phyloP scores from a whole-genome alignment of 2,329 filamentous ascomycete species.

The Whalleya microplaca region DNA sequence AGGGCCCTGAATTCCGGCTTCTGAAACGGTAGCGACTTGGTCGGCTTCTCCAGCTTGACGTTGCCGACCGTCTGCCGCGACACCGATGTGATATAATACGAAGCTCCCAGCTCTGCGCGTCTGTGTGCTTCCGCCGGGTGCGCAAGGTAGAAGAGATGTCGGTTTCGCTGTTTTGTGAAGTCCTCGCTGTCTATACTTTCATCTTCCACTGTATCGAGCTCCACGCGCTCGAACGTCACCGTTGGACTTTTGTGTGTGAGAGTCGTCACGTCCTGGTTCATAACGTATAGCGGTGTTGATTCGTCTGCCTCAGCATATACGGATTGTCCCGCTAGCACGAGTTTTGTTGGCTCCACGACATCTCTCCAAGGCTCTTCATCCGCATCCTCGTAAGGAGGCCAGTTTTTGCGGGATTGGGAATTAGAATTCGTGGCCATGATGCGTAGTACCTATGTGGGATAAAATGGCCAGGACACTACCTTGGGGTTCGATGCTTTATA shows the following conservation, averaged over 20 bases:
- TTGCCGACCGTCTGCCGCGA: slow-evolving; percentile 10
- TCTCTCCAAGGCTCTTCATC: background rate
- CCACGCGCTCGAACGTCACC: slow-evolving; percentile 8
- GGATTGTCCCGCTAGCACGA: background rate
- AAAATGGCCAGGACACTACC: background rate
- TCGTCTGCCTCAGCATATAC: slow-evolving; percentile 1
- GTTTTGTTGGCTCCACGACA: background rate
- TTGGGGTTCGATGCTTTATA: too few species aligned
- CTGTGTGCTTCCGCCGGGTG: slow-evolving; percentile 6
- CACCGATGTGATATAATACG: slow-evolving; percentile 19
- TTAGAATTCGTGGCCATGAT: background rate
- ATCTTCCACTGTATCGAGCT: background rate
- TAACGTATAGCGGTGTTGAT: slow-evolving; percentile 8
- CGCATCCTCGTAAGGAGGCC: background rate
- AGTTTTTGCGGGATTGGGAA: background rate
- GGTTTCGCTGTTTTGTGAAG: background rate
- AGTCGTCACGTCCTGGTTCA: slow-evolving; percentile 13
- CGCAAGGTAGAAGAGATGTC: slow-evolving; percentile 16
- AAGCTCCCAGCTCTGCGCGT: background rate
- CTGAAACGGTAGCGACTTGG: slow-evolving; percentile 1
- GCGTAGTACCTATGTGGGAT: background rate
- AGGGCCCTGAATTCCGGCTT: slow-evolving; percentile 9
- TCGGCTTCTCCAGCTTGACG: slow-evolving; percentile 12
- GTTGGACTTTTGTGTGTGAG: slow-evolving; percentile 14
- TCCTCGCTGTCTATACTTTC: background rate